phyloP scores from a whole-genome alignment of 768 basidiomycete species.

The Mycena galopus region DNA sequence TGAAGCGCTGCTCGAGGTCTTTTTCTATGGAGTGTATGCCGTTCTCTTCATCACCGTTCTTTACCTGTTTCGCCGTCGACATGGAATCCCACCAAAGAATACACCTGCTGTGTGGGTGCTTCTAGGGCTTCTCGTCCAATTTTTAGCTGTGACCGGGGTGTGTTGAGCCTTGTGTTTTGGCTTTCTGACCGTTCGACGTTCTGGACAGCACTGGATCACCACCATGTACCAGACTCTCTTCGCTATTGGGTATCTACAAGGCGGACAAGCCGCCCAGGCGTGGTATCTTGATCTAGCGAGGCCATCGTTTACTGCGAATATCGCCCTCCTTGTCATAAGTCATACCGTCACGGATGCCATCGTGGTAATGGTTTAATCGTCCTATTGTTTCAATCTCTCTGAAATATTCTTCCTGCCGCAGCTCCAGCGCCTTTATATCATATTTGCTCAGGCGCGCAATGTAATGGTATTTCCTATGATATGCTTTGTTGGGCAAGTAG shows the following conservation, averaged over 20 bases:
- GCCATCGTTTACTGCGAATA: conserved; percentile 23
- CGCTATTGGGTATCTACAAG: conserved; percentile 20
- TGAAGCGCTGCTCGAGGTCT: conserved; percentile 25
- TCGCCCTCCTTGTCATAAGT: conserved; percentile 24
- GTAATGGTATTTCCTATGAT: conserved; percentile 27
- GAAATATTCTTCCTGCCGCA: neutral
- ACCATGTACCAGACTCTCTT: conserved; percentile 24
- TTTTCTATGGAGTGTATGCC: conserved; percentile 28
- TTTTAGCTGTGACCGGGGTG: conserved; percentile 19
- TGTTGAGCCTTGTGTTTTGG: conserved; percentile 6
- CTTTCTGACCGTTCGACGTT: neutral
- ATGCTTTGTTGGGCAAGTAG: conserved; percentile 23
- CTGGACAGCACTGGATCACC: conserved; percentile 19
- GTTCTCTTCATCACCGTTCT: conserved; percentile 25
- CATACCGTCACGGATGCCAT: conserved; percentile 29
- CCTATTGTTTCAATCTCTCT: neutral
- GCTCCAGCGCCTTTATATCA: conserved; percentile 30
- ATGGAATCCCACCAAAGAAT: conserved; percentile 28
- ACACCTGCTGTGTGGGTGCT: conserved; percentile 13
- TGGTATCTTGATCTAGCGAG: conserved; percentile 25
- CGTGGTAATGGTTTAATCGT: conserved; percentile 19
- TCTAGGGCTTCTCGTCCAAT: conserved; percentile 23
- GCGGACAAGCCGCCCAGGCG: conserved; percentile 2
- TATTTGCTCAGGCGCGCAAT: conserved; percentile 24
- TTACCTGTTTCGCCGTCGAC: conserved; percentile 29